Evolutionary conservation across 176 grass and related monocot genomes (phyloP).

Genomic region (Carex cristatella): DNA sequence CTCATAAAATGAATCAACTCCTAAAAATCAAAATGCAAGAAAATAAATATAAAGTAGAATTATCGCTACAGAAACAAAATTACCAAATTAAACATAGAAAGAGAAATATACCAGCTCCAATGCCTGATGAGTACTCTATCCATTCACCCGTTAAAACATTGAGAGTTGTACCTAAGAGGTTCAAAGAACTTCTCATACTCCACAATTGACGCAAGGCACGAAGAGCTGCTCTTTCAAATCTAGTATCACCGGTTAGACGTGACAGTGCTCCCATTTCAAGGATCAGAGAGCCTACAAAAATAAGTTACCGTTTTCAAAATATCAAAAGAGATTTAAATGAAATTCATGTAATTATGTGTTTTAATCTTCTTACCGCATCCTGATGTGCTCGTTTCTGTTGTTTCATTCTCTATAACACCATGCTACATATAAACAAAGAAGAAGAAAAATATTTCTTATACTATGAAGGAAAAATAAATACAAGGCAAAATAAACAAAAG

Average conservation of each 20-base stretch:
- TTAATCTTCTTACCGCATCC: conserved; percentile 67
- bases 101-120: conserved; percentile 82
- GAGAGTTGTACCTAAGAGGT: conserved; percentile 92
- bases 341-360: not conserved
- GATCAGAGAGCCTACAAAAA: conserved; percentile 72
- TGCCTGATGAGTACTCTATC: conserved; percentile 93
- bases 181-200: conserved; percentile 97
- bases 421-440: conserved; percentile 47
- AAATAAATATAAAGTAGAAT: not conserved
- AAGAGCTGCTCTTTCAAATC: conserved; percentile 86
- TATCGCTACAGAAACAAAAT: not conserved
- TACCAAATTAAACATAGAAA: conserved; percentile 7
- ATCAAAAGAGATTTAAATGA: conserved; percentile 4
- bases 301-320: conserved; percentile 19
- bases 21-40: conserved; percentile 41
- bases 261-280: conserved; percentile 96
- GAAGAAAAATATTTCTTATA: not conserved
- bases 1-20: conserved; percentile 98
- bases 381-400: conserved; percentile 97
- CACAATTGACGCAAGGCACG: conserved; percentile 87
- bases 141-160: conserved; percentile 87
- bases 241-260: conserved; percentile 77
- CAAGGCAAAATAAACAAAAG: not conserved
- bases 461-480: not conserved
- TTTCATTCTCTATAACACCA: conserved; percentile 90